These are phyloP conservation scores for Hypoxylon lenormandii DNA, from an alignment of 495 filamentous ascomycete genomes.

Conservation along the genomic window DNA sequence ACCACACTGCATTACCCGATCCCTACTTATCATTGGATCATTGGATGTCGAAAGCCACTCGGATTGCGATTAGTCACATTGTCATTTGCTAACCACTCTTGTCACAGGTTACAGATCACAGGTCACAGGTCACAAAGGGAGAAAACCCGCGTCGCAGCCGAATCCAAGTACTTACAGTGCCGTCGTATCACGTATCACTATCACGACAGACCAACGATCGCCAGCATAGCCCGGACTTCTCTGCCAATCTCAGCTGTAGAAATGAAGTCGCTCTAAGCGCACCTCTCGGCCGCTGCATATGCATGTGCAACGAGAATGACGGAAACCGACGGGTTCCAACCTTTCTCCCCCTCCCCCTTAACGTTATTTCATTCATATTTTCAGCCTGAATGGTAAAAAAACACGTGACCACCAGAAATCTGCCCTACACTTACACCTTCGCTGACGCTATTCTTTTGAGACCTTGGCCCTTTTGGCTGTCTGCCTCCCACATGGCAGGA, in stretches of 20 bases:
- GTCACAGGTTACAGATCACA: constrained; percentile 27
- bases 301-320: constrained; percentile 3
- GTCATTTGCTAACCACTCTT: constrained; percentile 26
- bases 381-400: constrained; percentile 16
- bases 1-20: constrained; percentile 44
- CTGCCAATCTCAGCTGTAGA: constrained; percentile 26
- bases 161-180: constrained; percentile 24
- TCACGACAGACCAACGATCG: constrained; percentile 29
- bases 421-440: constrained; percentile 34
- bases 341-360: not conserved
- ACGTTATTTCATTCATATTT: not conserved
- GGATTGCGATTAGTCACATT: constrained; percentile 40
- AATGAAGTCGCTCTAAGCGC: constrained; percentile 12
- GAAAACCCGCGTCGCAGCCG: constrained; percentile 25
- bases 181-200: constrained; percentile 16
- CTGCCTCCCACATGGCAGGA: constrained; percentile 42
- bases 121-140: not conserved
- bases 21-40: constrained; percentile 19
- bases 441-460: constrained; percentile 35
- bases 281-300: constrained; percentile 13
- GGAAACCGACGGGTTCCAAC: constrained; percentile 4
- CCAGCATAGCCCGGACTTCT: constrained; percentile 28
- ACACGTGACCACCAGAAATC: constrained; percentile 29
- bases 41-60: constrained; percentile 27
- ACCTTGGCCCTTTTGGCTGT: constrained; percentile 31